phyloP scores from a whole-genome alignment of 2,329 filamentous ascomycete genomes.

The Fusarium papillatum region DNA sequence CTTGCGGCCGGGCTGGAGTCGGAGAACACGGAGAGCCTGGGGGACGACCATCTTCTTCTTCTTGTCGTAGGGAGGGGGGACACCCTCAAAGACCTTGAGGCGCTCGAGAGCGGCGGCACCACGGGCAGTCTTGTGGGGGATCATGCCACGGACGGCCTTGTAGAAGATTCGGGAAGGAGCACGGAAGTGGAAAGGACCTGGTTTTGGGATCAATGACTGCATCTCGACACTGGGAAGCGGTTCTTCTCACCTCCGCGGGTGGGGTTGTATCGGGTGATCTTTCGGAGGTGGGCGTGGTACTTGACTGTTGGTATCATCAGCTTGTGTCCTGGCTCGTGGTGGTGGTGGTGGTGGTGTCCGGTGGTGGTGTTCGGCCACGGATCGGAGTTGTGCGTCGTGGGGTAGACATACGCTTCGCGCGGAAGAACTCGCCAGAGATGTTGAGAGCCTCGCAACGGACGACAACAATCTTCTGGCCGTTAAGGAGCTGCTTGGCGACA shows the following conservation, averaged over 20 bases:
- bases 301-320: constrained; percentile 84
- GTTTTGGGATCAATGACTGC: constrained; percentile 51
- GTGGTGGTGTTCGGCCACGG: constrained; percentile 35
- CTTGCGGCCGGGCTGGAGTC: constrained; percentile 99
- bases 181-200: constrained; percentile 99
- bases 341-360: constrained; percentile 23
- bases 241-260: constrained; percentile 89
- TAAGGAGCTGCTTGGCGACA: constrained; percentile 99
- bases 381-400: constrained; percentile 30
- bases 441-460: constrained; percentile 99
- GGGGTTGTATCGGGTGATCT: constrained; percentile 99
- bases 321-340: constrained; percentile 30
- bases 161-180: constrained; percentile 99
- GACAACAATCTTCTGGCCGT: constrained; percentile 99
- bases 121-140: constrained; percentile 99
- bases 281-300: constrained; percentile 99
- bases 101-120: constrained; percentile 97
- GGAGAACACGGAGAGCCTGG: constrained; percentile 95
- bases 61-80: constrained; percentile 99
- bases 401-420: constrained; percentile 93
- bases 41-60: constrained; percentile 99
- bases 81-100: constrained; percentile 99
- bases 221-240: constrained; percentile 33
- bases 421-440: constrained; percentile 99
- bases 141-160: constrained; percentile 99